Base-by-base conservation (phyloP, 1,284 basidiomycete species). In the Trametes hirsuta region DNA sequence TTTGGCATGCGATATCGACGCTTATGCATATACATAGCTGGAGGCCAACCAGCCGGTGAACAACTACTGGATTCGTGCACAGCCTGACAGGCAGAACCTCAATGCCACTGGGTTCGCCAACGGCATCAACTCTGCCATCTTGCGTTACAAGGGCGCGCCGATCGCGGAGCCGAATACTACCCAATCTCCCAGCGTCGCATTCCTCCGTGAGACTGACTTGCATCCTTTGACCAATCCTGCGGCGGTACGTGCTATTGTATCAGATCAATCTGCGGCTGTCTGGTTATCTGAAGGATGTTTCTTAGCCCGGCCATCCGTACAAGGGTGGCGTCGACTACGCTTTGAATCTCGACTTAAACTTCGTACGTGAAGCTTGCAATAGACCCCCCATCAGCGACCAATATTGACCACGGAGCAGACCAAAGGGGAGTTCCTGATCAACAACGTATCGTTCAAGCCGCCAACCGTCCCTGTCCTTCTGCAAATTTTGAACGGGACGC, bases 1-100 rank as follows among this genome's bases (percentile, higher is more conserved):
- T 34, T 44, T 52, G 8, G n/a, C 18, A 14, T 21, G 2, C 15
- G 30, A 64, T 10, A 72, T 65, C 66, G 76, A 77, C 58, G 18
- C 24, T 47, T 6, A 22, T 35, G 15, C 8, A 4, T 35, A 44
- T 25, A 8, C 22, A 11, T 24, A 71, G 69, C 58, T 77, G 10
- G 62, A 69, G 9, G 76, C 77, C 4, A 66, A 73, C 54, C 75
- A 78, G 62, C 53, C 70, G 4, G 69, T 76, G 10, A 72, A 65
- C 42, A 77, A 77, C 62, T 79, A 77, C 64, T 78, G 77, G 80
- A 78, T 82, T 40, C 76, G 78, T 10, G 76, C 79, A 12, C 41
- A 75, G 25, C 79, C 80, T 0, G 53, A 57, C 25, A 10, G 30
- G 30, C 30, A 30, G 30, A 30, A 69, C 9, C 22, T 73, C 72